phyloP scores from a whole-genome alignment of 148 eudicot species.

The Salicornia ramosissima region DNA sequence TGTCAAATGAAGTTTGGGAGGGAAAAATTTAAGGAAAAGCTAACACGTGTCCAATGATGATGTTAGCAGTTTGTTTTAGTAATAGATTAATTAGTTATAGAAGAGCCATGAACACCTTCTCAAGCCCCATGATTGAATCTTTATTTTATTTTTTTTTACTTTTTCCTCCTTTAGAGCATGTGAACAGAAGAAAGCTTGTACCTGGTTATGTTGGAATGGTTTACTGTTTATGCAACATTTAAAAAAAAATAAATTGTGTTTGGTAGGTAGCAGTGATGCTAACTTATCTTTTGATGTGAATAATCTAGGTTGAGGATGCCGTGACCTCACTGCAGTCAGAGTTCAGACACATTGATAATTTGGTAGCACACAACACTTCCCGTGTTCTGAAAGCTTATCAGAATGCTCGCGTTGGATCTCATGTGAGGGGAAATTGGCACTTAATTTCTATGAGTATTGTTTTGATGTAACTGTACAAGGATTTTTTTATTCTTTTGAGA shows the following conservation, averaged over 20 bases:
- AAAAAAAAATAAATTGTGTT: neutral
- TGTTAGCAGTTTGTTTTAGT: no score
- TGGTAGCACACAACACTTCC: slow-evolving; percentile 73
- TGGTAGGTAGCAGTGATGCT: neutral
- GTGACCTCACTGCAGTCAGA: slow-evolving; percentile 67
- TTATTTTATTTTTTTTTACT: no score
- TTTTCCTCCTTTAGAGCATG: neutral
- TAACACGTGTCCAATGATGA: no score
- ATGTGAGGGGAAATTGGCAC: slow-evolving; percentile 42
- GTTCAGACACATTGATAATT: slow-evolving; percentile 73
- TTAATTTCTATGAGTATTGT: no score
- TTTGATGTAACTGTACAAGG: no score
- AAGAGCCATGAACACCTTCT: neutral
- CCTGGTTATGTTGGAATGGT: neutral
- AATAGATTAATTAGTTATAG: no score
- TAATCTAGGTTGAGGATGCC: slow-evolving; percentile 61
- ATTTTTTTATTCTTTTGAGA: no score
- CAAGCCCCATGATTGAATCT: neutral
- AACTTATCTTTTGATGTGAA: slow-evolving; percentile 1
- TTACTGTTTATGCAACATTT: neutral
- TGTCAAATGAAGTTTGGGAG: no score
- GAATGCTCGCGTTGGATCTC: slow-evolving; percentile 84
- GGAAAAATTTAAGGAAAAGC: no score
- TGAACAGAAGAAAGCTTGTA: neutral
- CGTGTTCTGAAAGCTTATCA: slow-evolving; percentile 86